phyloP scores from a whole-genome alignment of 179 eudicot species.

The Silene noctiflora region DNA sequence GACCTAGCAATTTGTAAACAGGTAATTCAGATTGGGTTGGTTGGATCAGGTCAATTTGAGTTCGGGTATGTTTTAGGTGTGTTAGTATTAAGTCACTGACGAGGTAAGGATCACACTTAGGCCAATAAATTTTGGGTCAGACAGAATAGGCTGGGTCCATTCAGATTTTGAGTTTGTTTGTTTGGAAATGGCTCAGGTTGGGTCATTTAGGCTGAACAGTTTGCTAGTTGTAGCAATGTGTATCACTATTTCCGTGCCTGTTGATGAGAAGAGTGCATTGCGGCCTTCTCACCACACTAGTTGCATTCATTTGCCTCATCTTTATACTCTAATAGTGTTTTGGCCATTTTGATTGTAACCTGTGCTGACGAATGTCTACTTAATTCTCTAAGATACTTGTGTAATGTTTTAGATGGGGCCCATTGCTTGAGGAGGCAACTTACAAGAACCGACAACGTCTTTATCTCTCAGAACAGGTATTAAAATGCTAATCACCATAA shows the following conservation, averaged over 20 bases:
- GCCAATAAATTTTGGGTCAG: too few relatives aligned
- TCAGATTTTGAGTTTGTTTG: too few relatives aligned
- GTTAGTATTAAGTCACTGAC: too few relatives aligned
- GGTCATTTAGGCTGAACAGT: too few relatives aligned
- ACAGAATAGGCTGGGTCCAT: too few relatives aligned
- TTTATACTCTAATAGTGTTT: not conserved
- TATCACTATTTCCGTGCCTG: not conserved
- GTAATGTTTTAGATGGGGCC: slow-evolving; percentile 71
- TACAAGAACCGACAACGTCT: slow-evolving; percentile 87
- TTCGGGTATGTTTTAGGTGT: too few relatives aligned
- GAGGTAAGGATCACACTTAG: too few relatives aligned
- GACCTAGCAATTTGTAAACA: too few relatives aligned
- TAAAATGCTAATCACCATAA: not conserved
- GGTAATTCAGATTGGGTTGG: too few relatives aligned
- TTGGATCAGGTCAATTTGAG: not conserved
- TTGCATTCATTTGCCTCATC: not conserved
- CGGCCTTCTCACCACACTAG: not conserved
- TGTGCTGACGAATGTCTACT: not conserved
- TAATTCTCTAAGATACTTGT: slow-evolving; percentile 8
- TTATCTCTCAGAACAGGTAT: slow-evolving; percentile 90
- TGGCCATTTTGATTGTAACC: not conserved
- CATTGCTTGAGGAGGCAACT: slow-evolving; percentile 77
- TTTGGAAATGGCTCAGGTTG: too few relatives aligned
- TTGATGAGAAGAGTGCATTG: not conserved
- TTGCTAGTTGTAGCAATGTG: slow-evolving; percentile 1